These are phyloP conservation scores for Exophiala sp. DNA, from an alignment of 2,329 filamentous ascomycete species.

Conservation along the genomic window DNA sequence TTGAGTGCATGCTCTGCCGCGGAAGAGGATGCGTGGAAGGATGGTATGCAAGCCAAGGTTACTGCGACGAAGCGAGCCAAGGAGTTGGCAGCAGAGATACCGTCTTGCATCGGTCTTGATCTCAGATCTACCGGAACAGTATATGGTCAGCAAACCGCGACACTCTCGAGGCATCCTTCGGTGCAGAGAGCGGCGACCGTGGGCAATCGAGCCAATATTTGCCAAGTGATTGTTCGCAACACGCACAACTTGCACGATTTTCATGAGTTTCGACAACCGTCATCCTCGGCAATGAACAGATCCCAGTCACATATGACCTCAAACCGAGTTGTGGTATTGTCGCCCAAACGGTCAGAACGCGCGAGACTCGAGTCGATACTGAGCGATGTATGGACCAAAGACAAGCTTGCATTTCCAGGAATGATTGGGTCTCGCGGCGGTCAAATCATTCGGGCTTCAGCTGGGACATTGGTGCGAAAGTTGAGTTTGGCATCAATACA, in stretches of 20 bases:
- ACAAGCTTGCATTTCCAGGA: conserved; percentile 73
- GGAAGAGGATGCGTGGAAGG: conserved; percentile 76
- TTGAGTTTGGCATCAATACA: conserved; percentile 76
- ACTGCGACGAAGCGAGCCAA: conserved; percentile 2
- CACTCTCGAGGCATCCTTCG: conserved; percentile 51
- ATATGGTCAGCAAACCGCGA: conserved; percentile 61
- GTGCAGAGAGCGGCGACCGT: conserved; percentile 73
- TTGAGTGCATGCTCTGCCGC: conserved; percentile 76
- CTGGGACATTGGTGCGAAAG: conserved; percentile 80
- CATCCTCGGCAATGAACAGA: conserved; percentile 53
- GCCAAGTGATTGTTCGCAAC: conserved; percentile 80
- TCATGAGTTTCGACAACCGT: conserved; percentile 38
- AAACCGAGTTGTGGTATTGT: conserved; percentile 62
- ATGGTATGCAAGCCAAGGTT: conserved; percentile 52
- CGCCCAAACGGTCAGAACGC: conserved; percentile 68
- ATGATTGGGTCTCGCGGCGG: conserved; percentile 65
- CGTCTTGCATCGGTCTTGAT: conserved; percentile 61
- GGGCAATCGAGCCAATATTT: conserved; percentile 60
- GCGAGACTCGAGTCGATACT: conserved; percentile 68
- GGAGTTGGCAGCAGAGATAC: conserved; percentile 38
- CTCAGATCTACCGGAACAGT: conserved; percentile 69
- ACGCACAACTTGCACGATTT: conserved; percentile 63
- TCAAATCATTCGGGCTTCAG: conserved; percentile 68
- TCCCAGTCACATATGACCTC: conserved; percentile 74
- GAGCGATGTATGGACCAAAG: conserved; percentile 76